A percentile compares a stretch with the other conserved stretches of the same genome.
These are phyloP conservation scores for Hemerocallis citrina DNA, from an alignment of 106 monocot species.

Conservation along the genomic window DNA sequence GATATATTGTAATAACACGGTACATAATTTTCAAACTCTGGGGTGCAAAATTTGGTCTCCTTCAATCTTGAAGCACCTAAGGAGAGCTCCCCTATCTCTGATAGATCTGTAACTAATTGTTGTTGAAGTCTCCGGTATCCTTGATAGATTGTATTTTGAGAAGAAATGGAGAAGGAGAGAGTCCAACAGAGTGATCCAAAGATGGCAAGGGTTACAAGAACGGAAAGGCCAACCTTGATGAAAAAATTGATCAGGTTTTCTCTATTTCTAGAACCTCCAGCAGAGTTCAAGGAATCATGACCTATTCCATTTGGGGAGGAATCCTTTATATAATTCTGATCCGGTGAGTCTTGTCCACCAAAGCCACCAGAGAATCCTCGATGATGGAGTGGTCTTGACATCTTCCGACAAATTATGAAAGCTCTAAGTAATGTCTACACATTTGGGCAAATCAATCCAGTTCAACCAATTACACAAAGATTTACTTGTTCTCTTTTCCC, in stretches of 20 bases:
- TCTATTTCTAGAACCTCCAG: conserved; percentile 13
- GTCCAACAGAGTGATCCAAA: conserved; percentile 63
- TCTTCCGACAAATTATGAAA: no score
- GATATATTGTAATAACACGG: conserved; percentile 82
- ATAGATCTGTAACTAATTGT: conserved; percentile 59
- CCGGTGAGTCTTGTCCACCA: conserved; percentile 11
- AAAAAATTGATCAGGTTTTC: conserved; percentile 14
- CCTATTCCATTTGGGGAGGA: conserved; percentile 28
- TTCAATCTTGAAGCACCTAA: conserved; percentile 33
- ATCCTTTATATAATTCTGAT: conserved; percentile 23
- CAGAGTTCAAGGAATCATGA: not conserved
- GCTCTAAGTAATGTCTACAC: no score
- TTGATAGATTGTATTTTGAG: conserved; percentile 22
- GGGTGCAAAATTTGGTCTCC: conserved; percentile 60
- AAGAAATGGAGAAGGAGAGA: conserved; percentile 46
- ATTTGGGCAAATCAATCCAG: no score
- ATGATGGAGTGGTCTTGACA: conserved; percentile 68
- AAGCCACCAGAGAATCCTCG: conserved; percentile 9
- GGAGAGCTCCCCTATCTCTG: conserved; percentile 54
- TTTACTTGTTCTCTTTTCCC: no score
- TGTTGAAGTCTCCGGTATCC: conserved; percentile 65
- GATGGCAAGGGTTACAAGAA: conserved; percentile 25
- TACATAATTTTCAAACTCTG: conserved; percentile 70
- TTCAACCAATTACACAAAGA: no score
- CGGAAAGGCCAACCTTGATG: conserved; percentile 35